phyloP scores from a whole-genome alignment of 225 moss, liverwort and hornwort species.

The Asterella californica region DNA sequence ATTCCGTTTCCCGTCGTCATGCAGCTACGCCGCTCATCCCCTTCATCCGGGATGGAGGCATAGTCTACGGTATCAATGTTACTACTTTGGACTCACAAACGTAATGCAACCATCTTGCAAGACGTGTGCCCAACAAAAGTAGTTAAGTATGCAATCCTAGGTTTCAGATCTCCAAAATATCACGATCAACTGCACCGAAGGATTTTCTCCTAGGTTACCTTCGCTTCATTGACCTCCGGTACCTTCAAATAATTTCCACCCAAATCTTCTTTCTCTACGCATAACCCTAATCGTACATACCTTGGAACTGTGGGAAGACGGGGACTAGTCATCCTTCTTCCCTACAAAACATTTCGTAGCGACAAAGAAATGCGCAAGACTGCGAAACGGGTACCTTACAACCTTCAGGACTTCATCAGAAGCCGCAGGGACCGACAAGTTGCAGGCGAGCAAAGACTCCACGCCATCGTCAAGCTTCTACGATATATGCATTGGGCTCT shows the following conservation, averaged over 20 bases:
- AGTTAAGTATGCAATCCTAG: background rate
- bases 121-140: background rate
- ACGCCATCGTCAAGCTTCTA: background rate
- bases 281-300: background rate
- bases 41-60: background rate
- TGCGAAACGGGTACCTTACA: background rate
- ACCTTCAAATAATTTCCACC: background rate
- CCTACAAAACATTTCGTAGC: no score
- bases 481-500: background rate
- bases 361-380: background rate
- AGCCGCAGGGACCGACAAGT: background rate
- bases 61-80: background rate
- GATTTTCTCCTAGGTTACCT: background rate
- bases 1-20: background rate
- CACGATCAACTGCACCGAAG: background rate
- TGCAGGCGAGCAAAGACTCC: background rate
- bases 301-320: background rate
- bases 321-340: background rate
- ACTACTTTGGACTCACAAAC: background rate
- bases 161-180: background rate
- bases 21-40: background rate
- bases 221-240: background rate
- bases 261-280: background rate
- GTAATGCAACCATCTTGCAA: background rate
- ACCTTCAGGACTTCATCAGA: background rate